Percentiles rank a stretch among this genome's conserved stretches.
Evolutionary conservation across 768 basidiomycete species (phyloP).

Genomic region (Russula vinacea): DNA sequence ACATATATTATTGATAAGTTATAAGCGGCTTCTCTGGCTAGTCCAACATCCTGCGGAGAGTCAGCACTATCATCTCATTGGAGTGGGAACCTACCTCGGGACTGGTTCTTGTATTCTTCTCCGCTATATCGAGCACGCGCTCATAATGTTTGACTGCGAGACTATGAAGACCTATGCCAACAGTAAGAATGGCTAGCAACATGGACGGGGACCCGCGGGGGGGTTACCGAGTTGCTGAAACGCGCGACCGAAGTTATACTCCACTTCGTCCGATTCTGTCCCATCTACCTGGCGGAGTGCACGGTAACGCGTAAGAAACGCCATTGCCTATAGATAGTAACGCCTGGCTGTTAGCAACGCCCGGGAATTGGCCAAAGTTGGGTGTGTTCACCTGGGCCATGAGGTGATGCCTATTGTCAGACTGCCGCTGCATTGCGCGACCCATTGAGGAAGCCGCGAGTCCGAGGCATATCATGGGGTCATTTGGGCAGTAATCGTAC

Average conservation of each 20-base stretch:
- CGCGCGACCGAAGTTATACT: constrained; percentile 88
- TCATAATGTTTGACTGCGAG: constrained; percentile 87
- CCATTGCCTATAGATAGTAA: constrained; percentile 64
- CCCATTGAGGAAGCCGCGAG: constrained; percentile 85
- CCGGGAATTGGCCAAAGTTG: neutral
- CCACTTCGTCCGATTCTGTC: constrained; percentile 65
- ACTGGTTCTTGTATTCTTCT: constrained; percentile 40
- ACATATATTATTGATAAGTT: constrained; percentile 83
- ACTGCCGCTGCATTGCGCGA: constrained; percentile 88
- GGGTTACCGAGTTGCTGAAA: constrained; percentile 93
- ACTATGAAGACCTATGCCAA: constrained; percentile 62
- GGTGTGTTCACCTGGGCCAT: constrained; percentile 58
- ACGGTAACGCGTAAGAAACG: constrained; percentile 81
- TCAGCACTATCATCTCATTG: neutral
- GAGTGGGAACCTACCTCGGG: constrained; percentile 35
- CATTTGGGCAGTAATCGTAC: constrained; percentile 77
- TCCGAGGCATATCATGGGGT: constrained; percentile 81
- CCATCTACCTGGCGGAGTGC: constrained; percentile 48
- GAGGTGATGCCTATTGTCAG: constrained; percentile 90
- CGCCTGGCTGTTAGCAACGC: neutral
- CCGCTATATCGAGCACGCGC: constrained; percentile 61
- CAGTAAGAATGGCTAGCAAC: neutral
- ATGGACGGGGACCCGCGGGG: neutral
- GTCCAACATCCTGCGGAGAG: constrained; percentile 43
- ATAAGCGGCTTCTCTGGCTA: constrained; percentile 79